Conservation (phyloP, 257 asterid species). For the Cinchona pubescens region DNA sequence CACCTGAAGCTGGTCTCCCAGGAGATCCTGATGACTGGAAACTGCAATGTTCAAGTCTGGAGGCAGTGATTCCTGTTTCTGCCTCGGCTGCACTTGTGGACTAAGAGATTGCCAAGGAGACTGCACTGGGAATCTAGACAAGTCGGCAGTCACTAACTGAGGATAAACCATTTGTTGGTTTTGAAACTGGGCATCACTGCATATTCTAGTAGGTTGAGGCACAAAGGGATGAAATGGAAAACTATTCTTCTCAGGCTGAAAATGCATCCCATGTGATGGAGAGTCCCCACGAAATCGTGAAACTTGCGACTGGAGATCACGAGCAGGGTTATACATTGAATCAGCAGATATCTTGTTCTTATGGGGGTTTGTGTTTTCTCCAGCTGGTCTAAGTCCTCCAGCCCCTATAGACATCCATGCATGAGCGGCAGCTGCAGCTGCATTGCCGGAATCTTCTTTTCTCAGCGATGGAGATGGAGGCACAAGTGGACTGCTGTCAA, state of each 20-base stretch:
- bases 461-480: conserved; percentile 30
- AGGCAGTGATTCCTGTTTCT: conserved; percentile 67
- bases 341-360: conserved; percentile 55
- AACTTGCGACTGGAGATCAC: conserved; percentile 46
- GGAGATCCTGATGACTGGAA: conserved; percentile 89
- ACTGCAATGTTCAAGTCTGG: conserved; percentile 88
- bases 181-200: conserved; percentile 51
- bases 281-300: conserved; percentile 50
- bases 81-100: conserved; percentile 62
- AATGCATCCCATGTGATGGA: conserved; percentile 41
- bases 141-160: conserved; percentile 59
- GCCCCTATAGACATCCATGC: conserved; percentile 96
- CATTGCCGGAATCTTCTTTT: conserved; percentile 52
- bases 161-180: conserved; percentile 54
- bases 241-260: conserved; percentile 42
- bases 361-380: conserved; percentile 32
- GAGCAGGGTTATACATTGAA: conserved; percentile 50
- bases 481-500: conserved; percentile 28
- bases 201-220: conserved; percentile 52
- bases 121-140: conserved; percentile 76
- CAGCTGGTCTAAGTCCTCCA: conserved; percentile 57
- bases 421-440: conserved; percentile 77
- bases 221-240: conserved; percentile 47
- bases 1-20: conserved; percentile 66
- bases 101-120: conserved; percentile 52